These are phyloP conservation scores for Triticum aestivum DNA, from an alignment of 176 grass and related monocot genomes.

Conservation along the genomic window IWGSC_CS_RefSeq_v2.1 NC_057794.1:183889193-183889692, in stretches of 20 bases:
- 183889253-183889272: neutral
- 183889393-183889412: neutral
- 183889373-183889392: too few relatives aligned
- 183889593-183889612: neutral
- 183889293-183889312: neutral
- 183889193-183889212: neutral
- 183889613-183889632: neutral
- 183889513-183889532: neutral
- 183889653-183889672: neutral
- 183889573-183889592: neutral
- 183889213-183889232: neutral
- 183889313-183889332: neutral
- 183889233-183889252: neutral
- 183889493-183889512: neutral
- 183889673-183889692: too few relatives aligned
- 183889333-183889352: neutral
- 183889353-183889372: neutral
- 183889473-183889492: neutral
- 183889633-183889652: neutral
- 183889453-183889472: too few relatives aligned
- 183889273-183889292: neutral
- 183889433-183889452: neutral
- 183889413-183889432: neutral
- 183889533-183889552: neutral
- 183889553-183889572: neutral